Evolutionary conservation across 2,329 filamentous ascomycete species (phyloP).

Genomic region (Diaporthe eres): DNA sequence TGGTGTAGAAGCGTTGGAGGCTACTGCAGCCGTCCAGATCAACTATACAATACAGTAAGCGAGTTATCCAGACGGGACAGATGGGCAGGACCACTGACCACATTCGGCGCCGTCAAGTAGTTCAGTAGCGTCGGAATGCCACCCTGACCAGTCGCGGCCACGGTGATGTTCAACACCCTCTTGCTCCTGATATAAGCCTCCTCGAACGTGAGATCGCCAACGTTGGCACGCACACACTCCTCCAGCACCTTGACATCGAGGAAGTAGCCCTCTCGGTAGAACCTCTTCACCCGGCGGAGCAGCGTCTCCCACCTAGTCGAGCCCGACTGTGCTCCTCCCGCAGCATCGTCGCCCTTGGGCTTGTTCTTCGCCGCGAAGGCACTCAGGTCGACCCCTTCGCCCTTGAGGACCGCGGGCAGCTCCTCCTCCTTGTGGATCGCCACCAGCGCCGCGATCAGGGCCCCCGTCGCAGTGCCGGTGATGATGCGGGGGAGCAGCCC

Average conservation of each 20-base stretch:
- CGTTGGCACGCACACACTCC: conserved; percentile 85
- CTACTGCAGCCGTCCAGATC: conserved; percentile 84
- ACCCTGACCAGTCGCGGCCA: conserved; percentile 80
- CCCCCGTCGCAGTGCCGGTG: conserved; percentile 90
- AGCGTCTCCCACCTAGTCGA: conserved; percentile 70
- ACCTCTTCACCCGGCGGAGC: conserved; percentile 75
- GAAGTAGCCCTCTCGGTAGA: conserved; percentile 84
- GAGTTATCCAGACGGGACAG: no score
- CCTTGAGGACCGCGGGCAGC: conserved; percentile 80
- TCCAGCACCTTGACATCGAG: conserved; percentile 87
- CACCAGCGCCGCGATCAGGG: conserved; percentile 89
- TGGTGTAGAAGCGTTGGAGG: conserved; percentile 78
- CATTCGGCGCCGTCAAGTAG: conserved; percentile 92
- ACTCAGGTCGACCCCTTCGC: conserved; percentile 85
- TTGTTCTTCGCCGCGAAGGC: conserved; percentile 72
- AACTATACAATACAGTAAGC: conserved; percentile 62
- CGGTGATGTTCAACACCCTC: conserved; percentile 90
- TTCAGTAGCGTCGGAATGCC: conserved; percentile 90
- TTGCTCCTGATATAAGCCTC: conserved; percentile 91
- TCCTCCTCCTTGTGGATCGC: conserved; percentile 91
- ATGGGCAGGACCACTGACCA: conserved; percentile 69
- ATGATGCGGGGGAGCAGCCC: conserved; percentile 91
- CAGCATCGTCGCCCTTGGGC: conserved; percentile 46
- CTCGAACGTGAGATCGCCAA: conserved; percentile 92
- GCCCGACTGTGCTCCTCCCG: conserved; percentile 53